Conservation (phyloP, 2,329 filamentous ascomycete species). For the Fusarium sp. region DNA sequence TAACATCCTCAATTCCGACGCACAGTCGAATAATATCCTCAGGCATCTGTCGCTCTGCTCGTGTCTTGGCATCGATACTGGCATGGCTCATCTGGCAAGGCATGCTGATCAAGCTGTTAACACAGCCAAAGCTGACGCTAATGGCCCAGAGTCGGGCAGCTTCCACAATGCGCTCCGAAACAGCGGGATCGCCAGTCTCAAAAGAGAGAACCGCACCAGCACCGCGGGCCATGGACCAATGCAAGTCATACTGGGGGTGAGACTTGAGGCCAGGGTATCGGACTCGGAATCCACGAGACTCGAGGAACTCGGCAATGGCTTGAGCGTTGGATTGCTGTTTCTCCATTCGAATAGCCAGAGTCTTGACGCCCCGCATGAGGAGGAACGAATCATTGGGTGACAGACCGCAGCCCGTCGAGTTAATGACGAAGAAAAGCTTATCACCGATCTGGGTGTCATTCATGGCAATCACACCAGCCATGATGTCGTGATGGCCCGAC, state of each 20-base stretch:
- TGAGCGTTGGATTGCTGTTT: slow-evolving; percentile 96
- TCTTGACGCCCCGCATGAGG: slow-evolving; percentile 95
- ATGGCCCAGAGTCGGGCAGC: slow-evolving; percentile 93
- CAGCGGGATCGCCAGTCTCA: slow-evolving; percentile 86
- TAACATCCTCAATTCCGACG: slow-evolving; percentile 93
- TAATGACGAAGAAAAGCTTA: slow-evolving; percentile 96
- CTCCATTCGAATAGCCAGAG: slow-evolving; percentile 96
- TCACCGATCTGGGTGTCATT: slow-evolving; percentile 87
- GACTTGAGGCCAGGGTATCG: slow-evolving; percentile 94
- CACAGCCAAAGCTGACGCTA: slow-evolving; percentile 96
- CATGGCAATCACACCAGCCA: slow-evolving; percentile 95
- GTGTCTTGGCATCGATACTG: slow-evolving; percentile 95
- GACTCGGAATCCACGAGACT: slow-evolving; percentile 91
- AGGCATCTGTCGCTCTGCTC: slow-evolving; percentile 89
- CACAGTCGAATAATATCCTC: slow-evolving; percentile 97
- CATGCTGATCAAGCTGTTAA: slow-evolving; percentile 99
- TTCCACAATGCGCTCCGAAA: slow-evolving; percentile 95
- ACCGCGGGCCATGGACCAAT: slow-evolving; percentile 94
- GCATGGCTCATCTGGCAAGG: slow-evolving; percentile 99
- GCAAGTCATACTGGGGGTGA: slow-evolving; percentile 95
- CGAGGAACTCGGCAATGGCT: slow-evolving; percentile 90
- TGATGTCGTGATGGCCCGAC: slow-evolving; percentile 97
- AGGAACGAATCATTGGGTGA: slow-evolving; percentile 97
- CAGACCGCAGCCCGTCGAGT: slow-evolving; percentile 92
- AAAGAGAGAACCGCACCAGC: slow-evolving; percentile 95